A percentile compares a stretch with the other conserved stretches of the same genome.
phyloP scores from a whole-genome alignment of 2,329 filamentous ascomycete genomes.

The Chaetomiaceae sp. region DNA sequence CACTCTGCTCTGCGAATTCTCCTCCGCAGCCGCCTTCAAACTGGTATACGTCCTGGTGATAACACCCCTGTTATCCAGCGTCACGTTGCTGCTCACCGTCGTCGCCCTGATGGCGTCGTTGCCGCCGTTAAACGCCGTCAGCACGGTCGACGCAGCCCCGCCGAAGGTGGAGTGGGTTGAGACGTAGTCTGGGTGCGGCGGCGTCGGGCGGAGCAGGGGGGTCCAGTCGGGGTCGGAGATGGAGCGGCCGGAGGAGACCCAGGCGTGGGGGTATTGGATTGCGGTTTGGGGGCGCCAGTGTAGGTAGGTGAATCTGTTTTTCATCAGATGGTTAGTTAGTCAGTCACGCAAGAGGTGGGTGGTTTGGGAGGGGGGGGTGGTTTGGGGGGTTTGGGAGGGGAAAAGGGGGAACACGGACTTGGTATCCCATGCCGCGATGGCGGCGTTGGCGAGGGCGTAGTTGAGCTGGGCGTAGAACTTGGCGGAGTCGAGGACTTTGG shows the following conservation, averaged over 20 bases:
- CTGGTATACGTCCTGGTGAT: slow-evolving; percentile 20
- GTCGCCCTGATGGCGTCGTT: neutral
- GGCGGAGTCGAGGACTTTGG: slow-evolving; percentile 19
- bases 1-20: slow-evolving; percentile 21
- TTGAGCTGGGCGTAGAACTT: slow-evolving; percentile 27
- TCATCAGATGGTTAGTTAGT: neutral
- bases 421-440: slow-evolving; percentile 21
- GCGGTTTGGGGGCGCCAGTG: slow-evolving; percentile 23
- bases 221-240: slow-evolving; percentile 19
- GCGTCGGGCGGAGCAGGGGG: slow-evolving; percentile 22
- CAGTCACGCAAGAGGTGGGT: too few relatives aligned
- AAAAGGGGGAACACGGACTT: slow-evolving; percentile 7
- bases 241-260: slow-evolving; percentile 9
- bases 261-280: slow-evolving; percentile 17
- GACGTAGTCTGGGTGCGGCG: slow-evolving; percentile 23
- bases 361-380: too few relatives aligned
- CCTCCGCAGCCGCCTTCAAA: slow-evolving; percentile 15
- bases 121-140: slow-evolving; percentile 16
- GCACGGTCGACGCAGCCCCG: slow-evolving; percentile 18
- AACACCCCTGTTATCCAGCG: slow-evolving; percentile 17
- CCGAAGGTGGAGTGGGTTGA: slow-evolving; percentile 24
- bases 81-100: slow-evolving; percentile 8
- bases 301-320: slow-evolving; percentile 13
- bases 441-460: slow-evolving; percentile 26
- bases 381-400: neutral